These are phyloP conservation scores for Lipomyces japonicus DNA, from an alignment of 805 yeast species.

Conservation along the genomic window DNA sequence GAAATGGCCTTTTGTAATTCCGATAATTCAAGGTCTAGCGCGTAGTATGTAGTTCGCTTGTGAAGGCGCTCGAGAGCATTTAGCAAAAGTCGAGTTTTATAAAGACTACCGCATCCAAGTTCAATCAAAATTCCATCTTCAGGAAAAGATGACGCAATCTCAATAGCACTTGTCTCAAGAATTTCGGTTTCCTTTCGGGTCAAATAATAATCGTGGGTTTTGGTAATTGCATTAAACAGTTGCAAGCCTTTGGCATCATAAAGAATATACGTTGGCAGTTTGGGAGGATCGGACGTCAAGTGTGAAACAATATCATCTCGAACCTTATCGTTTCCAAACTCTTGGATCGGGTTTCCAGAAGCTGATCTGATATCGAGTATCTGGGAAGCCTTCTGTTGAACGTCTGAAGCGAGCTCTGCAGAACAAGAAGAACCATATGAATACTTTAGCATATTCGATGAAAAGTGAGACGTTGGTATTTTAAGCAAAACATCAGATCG, in stretches of 20 bases:
- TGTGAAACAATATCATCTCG: conserved; percentile 2
- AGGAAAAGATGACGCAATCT: conserved; percentile 20
- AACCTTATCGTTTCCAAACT: no score
- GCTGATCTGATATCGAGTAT: no score
- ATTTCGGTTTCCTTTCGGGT: conserved; percentile 21
- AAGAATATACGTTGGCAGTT: conserved; percentile 23
- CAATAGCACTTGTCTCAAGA: conserved; percentile 11
- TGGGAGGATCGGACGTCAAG: background rate
- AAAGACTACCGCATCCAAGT: conserved; percentile 29
- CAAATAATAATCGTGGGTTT: conserved; percentile 22
- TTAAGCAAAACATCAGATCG: no score
- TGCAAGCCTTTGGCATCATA: conserved; percentile 30
- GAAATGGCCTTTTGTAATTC: conserved; percentile 22
- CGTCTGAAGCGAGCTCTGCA: no score
- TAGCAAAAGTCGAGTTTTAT: conserved; percentile 24
- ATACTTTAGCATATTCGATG: no score
- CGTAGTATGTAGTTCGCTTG: conserved; percentile 22
- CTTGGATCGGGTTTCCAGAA: no score
- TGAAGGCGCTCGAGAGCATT: conserved; percentile 19
- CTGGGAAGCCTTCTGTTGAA: no score
- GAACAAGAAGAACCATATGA: no score
- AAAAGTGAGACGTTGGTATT: no score
- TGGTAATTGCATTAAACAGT: conserved; percentile 28
- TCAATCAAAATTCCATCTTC: conserved; percentile 19
- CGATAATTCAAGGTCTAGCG: conserved; percentile 22